Base-by-base conservation (phyloP, 129 eudicot genomes). In the Centrapalus pauciflorus region DNA sequence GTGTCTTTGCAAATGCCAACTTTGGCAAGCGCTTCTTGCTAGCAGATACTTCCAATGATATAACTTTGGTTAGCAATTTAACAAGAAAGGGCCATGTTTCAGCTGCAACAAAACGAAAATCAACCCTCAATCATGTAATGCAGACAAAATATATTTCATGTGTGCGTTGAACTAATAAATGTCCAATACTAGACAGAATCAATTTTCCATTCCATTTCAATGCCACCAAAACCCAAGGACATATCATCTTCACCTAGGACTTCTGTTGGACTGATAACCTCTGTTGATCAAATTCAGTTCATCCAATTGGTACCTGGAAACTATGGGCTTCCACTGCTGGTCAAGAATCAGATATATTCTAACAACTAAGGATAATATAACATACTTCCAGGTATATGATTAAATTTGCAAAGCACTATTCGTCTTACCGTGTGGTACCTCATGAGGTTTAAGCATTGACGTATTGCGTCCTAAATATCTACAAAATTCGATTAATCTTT, bases 71-170 rank as follows among this genome's bases (percentile, higher is more conserved):
- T 62, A 93, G 84, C 79, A 86, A 67, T 67, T 76, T 83, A 48
- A 89, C 78, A 28, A 93, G 89, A 72, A 83, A 88, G 2, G 98
- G 92, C 98, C 98, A 93, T 20, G 95, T 93, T 73, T 88, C 87
- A 64, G 89, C 98, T 93, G 88, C 81, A 70, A 28, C 10, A 51
- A 56, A 51, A 37, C 11, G 16, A 43, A 30, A 21, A 45, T 33
- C 69, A 66, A 64, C 41, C 58, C 33, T 77, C 71, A 51, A 50
- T 27, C 65, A 65, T 48, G 32, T 11, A 43, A 25, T 7, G 64
- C 19, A 14, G 4, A 67, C 70, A 46, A 14, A 5, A 73, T 27
- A 65, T 38, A 37, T 45, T 27, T 27, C 34, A 9, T 43, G n/a
- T 28, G 64, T 16, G 48, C 55, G 14, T 48, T 63, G n/a, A 26